Conservation (phyloP, 1,139 yeast species). For the Casaregolazyma lundiana region DNA sequence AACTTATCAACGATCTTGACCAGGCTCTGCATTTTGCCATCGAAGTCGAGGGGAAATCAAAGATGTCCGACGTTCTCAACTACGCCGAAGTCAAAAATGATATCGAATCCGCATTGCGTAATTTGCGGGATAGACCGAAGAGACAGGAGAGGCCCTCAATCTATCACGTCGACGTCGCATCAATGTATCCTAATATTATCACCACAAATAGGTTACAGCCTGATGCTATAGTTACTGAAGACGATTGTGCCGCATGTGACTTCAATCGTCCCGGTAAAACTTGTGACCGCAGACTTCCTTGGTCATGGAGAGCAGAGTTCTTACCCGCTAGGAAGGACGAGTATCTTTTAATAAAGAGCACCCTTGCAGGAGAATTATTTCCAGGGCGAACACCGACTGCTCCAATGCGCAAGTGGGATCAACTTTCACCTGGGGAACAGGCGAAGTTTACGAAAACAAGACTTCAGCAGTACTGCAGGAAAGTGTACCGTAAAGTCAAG, state of each 20-base stretch:
- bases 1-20: constrained; percentile 65
- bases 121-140: constrained; percentile 55
- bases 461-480: constrained; percentile 77
- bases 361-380: constrained; percentile 73
- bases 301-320: constrained; percentile 99
- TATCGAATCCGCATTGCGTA: constrained; percentile 52
- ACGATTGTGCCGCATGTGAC: constrained; percentile 96
- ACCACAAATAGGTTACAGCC: constrained; percentile 96
- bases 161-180: constrained; percentile 97
- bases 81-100: constrained; percentile 65
- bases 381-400: constrained; percentile 47
- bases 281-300: constrained; percentile 86
- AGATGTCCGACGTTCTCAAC: constrained; percentile 70
- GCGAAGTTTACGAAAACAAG: constrained; percentile 72
- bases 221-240: constrained; percentile 93
- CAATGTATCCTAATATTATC: constrained; percentile 99
- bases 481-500: constrained; percentile 76
- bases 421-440: constrained; percentile 72
- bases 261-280: constrained; percentile 91
- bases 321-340: constrained; percentile 90
- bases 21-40: constrained; percentile 77
- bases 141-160: constrained; percentile 79
- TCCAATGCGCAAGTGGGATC: constrained; percentile 44
- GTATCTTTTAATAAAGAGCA: constrained; percentile 82
- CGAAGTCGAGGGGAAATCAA: constrained; percentile 72